These are phyloP conservation scores for Aspergillus pseudoglaucus DNA, from an alignment of 2,329 filamentous ascomycete species.

Conservation along the genomic window DNA sequence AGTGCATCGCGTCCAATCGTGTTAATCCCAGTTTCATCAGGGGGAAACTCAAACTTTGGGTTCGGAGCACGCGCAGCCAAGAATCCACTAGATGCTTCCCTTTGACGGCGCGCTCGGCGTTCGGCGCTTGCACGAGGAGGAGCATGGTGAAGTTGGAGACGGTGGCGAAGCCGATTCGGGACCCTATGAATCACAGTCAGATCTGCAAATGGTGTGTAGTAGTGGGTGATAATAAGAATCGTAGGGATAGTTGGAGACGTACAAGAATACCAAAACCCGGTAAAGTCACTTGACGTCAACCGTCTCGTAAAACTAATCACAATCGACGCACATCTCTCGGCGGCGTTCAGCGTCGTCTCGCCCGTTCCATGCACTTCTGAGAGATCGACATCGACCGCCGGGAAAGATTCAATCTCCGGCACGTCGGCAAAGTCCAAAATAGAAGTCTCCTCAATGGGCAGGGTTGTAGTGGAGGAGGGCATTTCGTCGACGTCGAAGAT, in stretches of 20 bases:
- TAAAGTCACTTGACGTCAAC: conserved; percentile 23
- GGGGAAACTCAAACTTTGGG: conserved; percentile 23
- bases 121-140: conserved; percentile 26
- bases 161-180: conserved; percentile 27
- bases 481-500: conserved; percentile 23
- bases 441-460: conserved; percentile 13
- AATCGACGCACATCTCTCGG: conserved; percentile 26
- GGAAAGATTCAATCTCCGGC: conserved; percentile 17
- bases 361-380: conserved; percentile 18
- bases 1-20: conserved; percentile 25
- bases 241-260: conserved; percentile 4
- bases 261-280: conserved; percentile 30
- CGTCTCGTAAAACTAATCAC: conserved; percentile 22
- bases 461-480: conserved; percentile 9
- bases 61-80: conserved; percentile 23
- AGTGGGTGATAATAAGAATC: not conserved
- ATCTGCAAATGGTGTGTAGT: not conserved
- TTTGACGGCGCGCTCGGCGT: conserved; percentile 17
- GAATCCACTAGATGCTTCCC: conserved; percentile 23
- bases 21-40: conserved; percentile 25
- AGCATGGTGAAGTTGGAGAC: conserved; percentile 29
- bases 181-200: conserved; percentile 16
- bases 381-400: conserved; percentile 17
- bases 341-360: conserved; percentile 22
- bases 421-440: conserved; percentile 18